These are phyloP conservation scores for Debaryomyces sp. DNA, from an alignment of 1,139 yeast species.

Conservation along the genomic window DNA sequence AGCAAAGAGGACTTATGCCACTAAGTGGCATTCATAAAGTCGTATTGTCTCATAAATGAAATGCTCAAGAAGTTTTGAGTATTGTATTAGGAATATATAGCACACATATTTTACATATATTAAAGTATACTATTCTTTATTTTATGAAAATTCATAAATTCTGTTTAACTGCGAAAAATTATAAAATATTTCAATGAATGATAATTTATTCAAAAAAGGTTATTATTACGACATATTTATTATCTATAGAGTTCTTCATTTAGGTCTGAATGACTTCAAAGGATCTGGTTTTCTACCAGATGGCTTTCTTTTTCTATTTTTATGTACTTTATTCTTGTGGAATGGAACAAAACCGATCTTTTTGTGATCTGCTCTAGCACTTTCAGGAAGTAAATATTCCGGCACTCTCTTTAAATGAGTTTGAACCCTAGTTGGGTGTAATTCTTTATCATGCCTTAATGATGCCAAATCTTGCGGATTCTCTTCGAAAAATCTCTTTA, in stretches of 20 bases:
- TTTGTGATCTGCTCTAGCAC: constrained; percentile 62
- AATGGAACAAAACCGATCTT: constrained; percentile 79
- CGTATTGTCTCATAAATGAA: no score
- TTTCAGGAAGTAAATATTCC: constrained; percentile 83
- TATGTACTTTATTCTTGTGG: constrained; percentile 55
- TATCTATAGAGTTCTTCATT: background rate
- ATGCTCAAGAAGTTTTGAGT: no score
- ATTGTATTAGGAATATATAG: no score
- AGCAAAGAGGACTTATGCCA: background rate
- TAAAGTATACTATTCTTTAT: background rate
- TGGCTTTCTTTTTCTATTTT: constrained; percentile 42
- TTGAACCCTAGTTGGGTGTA: constrained; percentile 83
- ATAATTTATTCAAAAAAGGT: background rate
- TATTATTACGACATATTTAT: background rate
- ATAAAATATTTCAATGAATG: background rate
- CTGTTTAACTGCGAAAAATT: constrained; percentile 1
- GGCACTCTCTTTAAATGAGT: constrained; percentile 91
- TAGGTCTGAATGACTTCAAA: constrained; percentile 51
- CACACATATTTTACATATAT: no score
- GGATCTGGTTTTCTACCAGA: constrained; percentile 63
- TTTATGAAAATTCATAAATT: background rate
- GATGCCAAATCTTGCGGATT: constrained; percentile 94
- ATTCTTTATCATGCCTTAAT: constrained; percentile 87
- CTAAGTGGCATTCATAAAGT: no score
- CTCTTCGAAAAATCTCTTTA: constrained; percentile 94